Base-by-base conservation (phyloP, 768 basidiomycete genomes). In the Suillus brevipes region DNA sequence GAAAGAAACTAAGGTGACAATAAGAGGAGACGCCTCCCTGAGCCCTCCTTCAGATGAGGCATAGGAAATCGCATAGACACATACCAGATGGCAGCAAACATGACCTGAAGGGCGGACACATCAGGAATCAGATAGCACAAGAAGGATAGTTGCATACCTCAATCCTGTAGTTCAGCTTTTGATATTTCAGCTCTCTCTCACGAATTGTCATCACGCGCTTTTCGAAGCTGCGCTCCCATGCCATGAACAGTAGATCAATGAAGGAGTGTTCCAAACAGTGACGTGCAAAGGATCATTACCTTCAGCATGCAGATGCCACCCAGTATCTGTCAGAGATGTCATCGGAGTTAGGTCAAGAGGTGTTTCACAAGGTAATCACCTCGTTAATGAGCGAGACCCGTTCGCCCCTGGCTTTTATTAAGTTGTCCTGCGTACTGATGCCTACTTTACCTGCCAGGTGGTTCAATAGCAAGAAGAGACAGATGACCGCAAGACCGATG, bases 291-390 rank as follows among this genome's bases (percentile, higher is more conserved):
- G 2, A 38, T 40, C 10, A 40, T 67, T 56, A 78, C 83, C 73
- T 97, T 96, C 70, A 96, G 86, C 93, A 96, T 96, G 37, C 94
- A 85, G 64, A 96, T 95, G 14, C 86, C 94, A 57, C 93, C 93
- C 12, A 95, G 80, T 66, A 95, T 87, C 89, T 81, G 49, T 38
- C 28, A 34, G 1, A 58, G 43, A 25, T 20, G n/a, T 23, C 6
- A 25, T n/a, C 49, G 36, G 38, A 38, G 37, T 40, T 49, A 62
- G 31, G 52, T 14, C 45, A 50, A n/a, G 1, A 8, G 31, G 38
- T 43, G 18, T 49, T 13, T 9, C 42, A 64, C 61, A 45, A 23
- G 42, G 37, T 28, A 69, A 75, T 36, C 49, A 83, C 81, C 77
- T 96, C 94, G 70, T 96, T 96, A 94, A 97, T 97, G 60, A 97